phyloP scores from a whole-genome alignment of 176 grass and related monocot genomes.

The Puya raimondii region DNA sequence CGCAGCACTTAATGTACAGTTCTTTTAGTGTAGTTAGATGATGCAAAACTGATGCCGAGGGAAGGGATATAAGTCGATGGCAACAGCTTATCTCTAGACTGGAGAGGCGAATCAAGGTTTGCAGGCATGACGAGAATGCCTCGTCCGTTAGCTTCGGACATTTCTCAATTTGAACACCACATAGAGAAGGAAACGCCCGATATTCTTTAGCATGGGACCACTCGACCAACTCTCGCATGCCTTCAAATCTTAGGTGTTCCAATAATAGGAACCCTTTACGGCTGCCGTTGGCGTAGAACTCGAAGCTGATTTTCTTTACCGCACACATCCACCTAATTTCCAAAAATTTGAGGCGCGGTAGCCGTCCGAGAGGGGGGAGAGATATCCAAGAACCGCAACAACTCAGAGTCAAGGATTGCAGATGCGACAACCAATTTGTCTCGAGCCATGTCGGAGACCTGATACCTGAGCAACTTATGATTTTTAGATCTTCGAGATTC shows the following conservation, averaged over 20 bases:
- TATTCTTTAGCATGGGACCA: slow-evolving; percentile 21
- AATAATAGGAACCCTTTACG: slow-evolving; percentile 21
- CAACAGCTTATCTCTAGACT: neutral
- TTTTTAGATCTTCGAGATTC: slow-evolving; percentile 7
- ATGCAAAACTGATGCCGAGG: neutral
- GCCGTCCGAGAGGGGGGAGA: slow-evolving; percentile 26
- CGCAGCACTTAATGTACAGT: neutral
- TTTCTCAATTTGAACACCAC: slow-evolving; percentile 12
- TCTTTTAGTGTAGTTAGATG: slow-evolving; percentile 1
- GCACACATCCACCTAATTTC: neutral
- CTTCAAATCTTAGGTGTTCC: slow-evolving; percentile 18
- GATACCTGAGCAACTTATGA: slow-evolving; percentile 6
- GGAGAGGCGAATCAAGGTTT: neutral
- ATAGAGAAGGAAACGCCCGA: slow-evolving; percentile 24
- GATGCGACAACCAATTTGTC: neutral
- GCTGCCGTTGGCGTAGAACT: slow-evolving; percentile 21
- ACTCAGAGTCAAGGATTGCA: neutral
- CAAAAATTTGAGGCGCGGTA: slow-evolving; percentile 15
- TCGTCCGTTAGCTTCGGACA: slow-evolving; percentile 8
- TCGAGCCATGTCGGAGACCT: slow-evolving; percentile 15
- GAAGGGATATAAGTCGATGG: neutral
- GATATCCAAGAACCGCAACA: neutral
- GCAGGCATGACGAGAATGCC: too few relatives aligned
- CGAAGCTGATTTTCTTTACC: slow-evolving; percentile 16
- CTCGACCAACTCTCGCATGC: slow-evolving; percentile 33